Percentiles rank a stretch among this genome's conserved stretches.
Evolutionary conservation across 805 yeast species (phyloP).

Genomic region (Teunomyces stri): DNA sequence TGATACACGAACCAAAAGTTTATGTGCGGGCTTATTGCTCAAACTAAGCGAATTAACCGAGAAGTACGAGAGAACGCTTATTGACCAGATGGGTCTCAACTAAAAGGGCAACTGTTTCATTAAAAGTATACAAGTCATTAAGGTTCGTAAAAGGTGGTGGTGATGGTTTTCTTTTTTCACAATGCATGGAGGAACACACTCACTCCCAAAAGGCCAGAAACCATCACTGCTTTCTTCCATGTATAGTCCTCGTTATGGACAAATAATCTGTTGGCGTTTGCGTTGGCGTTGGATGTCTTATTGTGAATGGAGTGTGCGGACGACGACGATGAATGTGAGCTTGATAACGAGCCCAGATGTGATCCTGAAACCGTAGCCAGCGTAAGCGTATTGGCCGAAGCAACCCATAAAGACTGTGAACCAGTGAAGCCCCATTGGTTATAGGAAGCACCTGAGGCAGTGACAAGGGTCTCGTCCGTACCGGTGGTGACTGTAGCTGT

Average conservation of each 20-base stretch:
- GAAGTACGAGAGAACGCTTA: conserved; percentile 25
- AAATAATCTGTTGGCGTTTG: conserved; percentile 15
- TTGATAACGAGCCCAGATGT: not conserved
- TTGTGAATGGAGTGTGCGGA: conserved; percentile 14
- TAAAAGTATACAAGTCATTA: not conserved
- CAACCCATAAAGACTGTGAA: conserved; percentile 34
- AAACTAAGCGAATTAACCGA: conserved; percentile 22
- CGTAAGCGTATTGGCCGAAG: conserved; percentile 9
- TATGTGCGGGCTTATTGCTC: conserved; percentile 41
- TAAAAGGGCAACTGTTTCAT: not conserved
- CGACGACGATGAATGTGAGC: conserved; percentile 9
- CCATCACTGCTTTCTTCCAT: conserved; percentile 14
- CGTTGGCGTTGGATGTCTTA: conserved; percentile 19
- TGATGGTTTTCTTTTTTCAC: not conserved
- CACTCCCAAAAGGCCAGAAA: conserved; percentile 16
- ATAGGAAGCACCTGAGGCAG: conserved; percentile 18
- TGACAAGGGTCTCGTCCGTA: conserved; percentile 6
- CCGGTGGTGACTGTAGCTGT: conserved; percentile 10
- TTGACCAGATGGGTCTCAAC: conserved; percentile 21
- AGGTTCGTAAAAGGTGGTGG: not conserved
- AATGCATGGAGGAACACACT: conserved; percentile 12
- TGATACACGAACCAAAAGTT: conserved; percentile 34
- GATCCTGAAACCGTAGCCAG: conserved; percentile 1
- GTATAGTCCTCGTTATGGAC: conserved; percentile 13
- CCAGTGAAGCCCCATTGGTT: conserved; percentile 46